Percentiles rank a stretch among this genome's conserved stretches.
phyloP scores from a whole-genome alignment of 2,329 filamentous ascomycete genomes.

The Penicillium hesseltinei region DNA sequence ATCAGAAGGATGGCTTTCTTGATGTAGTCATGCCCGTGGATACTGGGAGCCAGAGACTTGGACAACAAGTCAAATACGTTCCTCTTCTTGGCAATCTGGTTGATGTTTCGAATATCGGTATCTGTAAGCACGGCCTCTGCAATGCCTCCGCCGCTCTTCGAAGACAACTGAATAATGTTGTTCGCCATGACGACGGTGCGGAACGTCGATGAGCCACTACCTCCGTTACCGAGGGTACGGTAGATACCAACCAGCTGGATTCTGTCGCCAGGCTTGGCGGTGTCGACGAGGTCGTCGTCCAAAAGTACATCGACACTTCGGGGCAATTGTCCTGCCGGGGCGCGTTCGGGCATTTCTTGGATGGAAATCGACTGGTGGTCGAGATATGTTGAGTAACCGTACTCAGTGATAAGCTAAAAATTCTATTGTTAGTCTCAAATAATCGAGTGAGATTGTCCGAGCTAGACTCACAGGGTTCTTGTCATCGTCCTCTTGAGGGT shows the following conservation, averaged over 20 bases:
- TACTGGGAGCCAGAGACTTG: constrained; percentile 91
- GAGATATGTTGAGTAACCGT: constrained; percentile 90
- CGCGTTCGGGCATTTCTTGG: constrained; percentile 97
- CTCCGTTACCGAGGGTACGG: constrained; percentile 87
- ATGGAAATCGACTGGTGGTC: constrained; percentile 98
- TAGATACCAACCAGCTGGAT: constrained; percentile 97
- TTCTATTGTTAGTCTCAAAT: background rate
- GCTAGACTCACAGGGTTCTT: constrained; percentile 67
- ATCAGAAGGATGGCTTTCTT: constrained; percentile 97
- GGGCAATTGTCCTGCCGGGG: constrained; percentile 90
- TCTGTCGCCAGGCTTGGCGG: constrained; percentile 90
- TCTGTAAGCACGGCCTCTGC: constrained; percentile 91
- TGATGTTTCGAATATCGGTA: constrained; percentile 97
- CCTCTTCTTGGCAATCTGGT: constrained; percentile 92
- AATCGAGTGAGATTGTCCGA: background rate
- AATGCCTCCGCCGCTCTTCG: constrained; percentile 91
- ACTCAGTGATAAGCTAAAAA: constrained; percentile 75
- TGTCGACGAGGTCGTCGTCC: constrained; percentile 94
- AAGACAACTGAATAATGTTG: constrained; percentile 90
- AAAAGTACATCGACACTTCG: constrained; percentile 94
- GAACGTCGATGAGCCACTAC: constrained; percentile 87
- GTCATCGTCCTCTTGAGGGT: constrained; percentile 89
- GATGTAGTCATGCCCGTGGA: constrained; percentile 95
- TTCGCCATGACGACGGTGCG: constrained; percentile 92
- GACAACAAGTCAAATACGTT: constrained; percentile 90